These are phyloP conservation scores for Cladosporium velox DNA, from an alignment of 2,329 filamentous ascomycete species.

Conservation along the genomic window DNA sequence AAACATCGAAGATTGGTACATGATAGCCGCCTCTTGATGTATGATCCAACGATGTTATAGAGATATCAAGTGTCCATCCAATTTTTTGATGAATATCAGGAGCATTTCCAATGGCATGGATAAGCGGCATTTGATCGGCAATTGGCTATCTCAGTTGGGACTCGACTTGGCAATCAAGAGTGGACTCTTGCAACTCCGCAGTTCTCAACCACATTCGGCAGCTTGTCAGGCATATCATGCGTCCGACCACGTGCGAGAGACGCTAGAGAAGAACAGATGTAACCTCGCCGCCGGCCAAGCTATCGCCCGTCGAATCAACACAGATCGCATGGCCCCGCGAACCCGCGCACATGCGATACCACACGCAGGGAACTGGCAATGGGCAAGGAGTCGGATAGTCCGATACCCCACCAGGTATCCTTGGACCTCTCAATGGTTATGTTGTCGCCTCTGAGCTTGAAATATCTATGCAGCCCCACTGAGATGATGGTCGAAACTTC, in stretches of 20 bases:
- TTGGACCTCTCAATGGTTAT: neutral
- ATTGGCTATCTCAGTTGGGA: neutral
- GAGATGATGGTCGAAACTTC: neutral
- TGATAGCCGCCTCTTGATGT: neutral
- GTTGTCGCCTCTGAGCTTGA: neutral
- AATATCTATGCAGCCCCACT: neutral
- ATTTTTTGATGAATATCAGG: neutral
- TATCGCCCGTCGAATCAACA: neutral
- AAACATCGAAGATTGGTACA: neutral
- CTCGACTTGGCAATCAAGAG: constrained; percentile 3
- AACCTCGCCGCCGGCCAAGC: neutral
- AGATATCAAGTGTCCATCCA: too few species aligned
- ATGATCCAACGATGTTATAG: neutral
- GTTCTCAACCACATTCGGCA: neutral
- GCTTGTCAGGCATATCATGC: constrained; percentile 1
- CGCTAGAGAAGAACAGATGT: constrained; percentile 4
- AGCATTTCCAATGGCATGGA: neutral
- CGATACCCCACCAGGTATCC: neutral
- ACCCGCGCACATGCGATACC: neutral
- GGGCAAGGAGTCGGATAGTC: neutral
- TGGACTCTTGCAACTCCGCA: neutral
- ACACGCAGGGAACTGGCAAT: neutral
- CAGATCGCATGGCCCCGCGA: neutral
- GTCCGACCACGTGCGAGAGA: neutral
- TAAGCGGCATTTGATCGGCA: constrained; percentile 10